Conservation (phyloP, 345 rosid genomes). For the Sonneratia alba region DNA sequence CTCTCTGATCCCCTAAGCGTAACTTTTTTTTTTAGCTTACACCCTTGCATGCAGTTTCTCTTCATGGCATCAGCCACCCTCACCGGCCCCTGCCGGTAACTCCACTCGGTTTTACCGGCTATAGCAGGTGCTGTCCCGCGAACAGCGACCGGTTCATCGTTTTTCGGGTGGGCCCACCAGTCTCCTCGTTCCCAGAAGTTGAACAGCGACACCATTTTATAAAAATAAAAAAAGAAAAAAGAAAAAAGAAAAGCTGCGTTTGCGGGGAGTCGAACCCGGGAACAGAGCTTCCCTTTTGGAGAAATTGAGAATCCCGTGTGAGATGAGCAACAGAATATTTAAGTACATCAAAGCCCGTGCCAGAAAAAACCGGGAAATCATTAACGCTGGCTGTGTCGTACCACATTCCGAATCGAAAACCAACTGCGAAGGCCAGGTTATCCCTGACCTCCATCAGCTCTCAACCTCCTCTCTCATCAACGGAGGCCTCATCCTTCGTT, state of each 20-base stretch:
- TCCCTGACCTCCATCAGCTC: too few species aligned
- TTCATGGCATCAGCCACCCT: slow-evolving; percentile 19
- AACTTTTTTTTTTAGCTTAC: slow-evolving; percentile 20
- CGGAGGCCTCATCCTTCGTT: too few species aligned
- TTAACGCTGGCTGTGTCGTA: too few species aligned
- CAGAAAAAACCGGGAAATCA: too few species aligned
- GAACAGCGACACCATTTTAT: slow-evolving; percentile 13
- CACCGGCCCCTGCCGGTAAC: slow-evolving; percentile 35
- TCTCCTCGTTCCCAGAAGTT: too few species aligned
- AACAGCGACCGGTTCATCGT: slow-evolving; percentile 14
- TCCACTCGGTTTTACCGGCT: slow-evolving; percentile 20
- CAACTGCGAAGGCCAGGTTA: not conserved
- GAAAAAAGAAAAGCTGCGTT: too few species aligned
- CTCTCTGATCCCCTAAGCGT: slow-evolving; percentile 28
- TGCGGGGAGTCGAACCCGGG: too few species aligned
- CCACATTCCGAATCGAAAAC: slow-evolving; percentile 1
- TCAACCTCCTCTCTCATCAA: not conserved
- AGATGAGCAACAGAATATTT: slow-evolving; percentile 5
- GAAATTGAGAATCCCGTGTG: slow-evolving; percentile 6
- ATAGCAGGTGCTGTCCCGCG: slow-evolving; percentile 15
- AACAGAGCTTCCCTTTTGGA: too few species aligned
- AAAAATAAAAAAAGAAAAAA: too few species aligned
- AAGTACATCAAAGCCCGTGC: too few species aligned
- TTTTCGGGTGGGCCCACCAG: slow-evolving; percentile 27
- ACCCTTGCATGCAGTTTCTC: slow-evolving; percentile 26